A percentile compares a stretch with the other conserved stretches of the same genome.
These are phyloP conservation scores for Blastocystis sp. DNA, from an alignment of 352 stramenopile species.

Conservation along the genomic window DNA sequence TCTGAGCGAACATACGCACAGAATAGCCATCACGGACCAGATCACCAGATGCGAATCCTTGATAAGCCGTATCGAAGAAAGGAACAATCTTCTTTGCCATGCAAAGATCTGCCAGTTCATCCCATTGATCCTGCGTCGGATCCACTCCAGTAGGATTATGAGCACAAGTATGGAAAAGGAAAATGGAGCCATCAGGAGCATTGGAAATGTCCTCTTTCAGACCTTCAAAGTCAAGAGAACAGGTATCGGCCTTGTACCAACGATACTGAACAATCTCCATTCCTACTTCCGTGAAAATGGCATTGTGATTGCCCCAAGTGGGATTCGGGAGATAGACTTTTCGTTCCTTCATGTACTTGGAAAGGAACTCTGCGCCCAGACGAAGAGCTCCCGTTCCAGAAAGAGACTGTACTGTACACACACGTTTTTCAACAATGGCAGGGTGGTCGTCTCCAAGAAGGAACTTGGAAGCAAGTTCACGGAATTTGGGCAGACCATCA, in stretches of 20 bases:
- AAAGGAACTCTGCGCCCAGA: constrained; percentile 83
- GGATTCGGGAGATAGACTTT: constrained; percentile 85
- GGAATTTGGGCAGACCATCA: constrained; percentile 75
- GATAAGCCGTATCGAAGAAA: constrained; percentile 90
- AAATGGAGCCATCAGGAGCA: constrained; percentile 80
- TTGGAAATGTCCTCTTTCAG: constrained; percentile 81
- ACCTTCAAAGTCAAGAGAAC: constrained; percentile 78
- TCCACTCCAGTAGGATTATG: constrained; percentile 87
- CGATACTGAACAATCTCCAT: constrained; percentile 70
- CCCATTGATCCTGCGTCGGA: constrained; percentile 84
- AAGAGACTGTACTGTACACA: constrained; percentile 84
- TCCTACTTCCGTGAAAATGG: constrained; percentile 75
- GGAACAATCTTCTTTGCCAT: constrained; percentile 83
- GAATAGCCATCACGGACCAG: constrained; percentile 77
- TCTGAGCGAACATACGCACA: constrained; percentile 68
- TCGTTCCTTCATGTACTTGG: constrained; percentile 76
- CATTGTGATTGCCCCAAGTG: constrained; percentile 89
- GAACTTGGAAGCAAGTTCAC: constrained; percentile 82
- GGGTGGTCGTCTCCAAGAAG: constrained; percentile 81
- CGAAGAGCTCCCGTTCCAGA: constrained; percentile 84
- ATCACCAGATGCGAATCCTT: constrained; percentile 86
- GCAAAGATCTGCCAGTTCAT: constrained; percentile 81
- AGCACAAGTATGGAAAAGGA: constrained; percentile 86
- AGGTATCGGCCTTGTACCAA: constrained; percentile 70
- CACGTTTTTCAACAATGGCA: constrained; percentile 77